These are phyloP conservation scores for Monosporascus sp. DNA, from an alignment of 2,329 filamentous ascomycete genomes.

Conservation along the genomic window DNA sequence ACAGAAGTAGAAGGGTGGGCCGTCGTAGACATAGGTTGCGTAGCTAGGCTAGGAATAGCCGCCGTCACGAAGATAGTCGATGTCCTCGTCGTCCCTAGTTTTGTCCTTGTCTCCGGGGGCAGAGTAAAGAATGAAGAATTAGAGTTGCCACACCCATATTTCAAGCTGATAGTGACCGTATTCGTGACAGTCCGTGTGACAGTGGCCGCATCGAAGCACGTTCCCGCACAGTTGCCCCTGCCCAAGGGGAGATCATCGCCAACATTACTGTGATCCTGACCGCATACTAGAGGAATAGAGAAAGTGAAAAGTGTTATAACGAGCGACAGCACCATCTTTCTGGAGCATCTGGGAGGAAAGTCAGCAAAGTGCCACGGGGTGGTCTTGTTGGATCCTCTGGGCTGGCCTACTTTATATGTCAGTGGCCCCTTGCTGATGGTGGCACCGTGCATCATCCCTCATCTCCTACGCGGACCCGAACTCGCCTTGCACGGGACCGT, in stretches of 20 bases:
- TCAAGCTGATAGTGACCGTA: neutral
- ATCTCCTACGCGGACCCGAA: neutral
- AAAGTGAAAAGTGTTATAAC: neutral
- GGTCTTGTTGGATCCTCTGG: neutral
- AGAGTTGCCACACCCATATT: neutral
- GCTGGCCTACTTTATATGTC: neutral
- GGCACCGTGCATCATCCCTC: neutral
- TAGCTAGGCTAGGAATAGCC: neutral
- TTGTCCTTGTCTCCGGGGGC: neutral
- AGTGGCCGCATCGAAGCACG: neutral
- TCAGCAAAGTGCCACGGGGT: neutral
- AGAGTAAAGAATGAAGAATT: neutral
- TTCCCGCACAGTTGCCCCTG: neutral
- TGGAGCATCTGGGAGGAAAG: neutral
- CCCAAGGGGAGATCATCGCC: neutral
- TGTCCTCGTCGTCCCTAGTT: neutral
- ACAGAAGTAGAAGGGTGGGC: neutral
- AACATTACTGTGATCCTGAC: neutral
- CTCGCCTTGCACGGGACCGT: neutral
- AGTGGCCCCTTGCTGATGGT: neutral
- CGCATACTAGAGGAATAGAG: neutral
- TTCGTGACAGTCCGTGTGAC: neutral
- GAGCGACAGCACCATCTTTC: neutral
- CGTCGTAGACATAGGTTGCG: neutral
- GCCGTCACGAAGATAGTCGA: neutral